Percentiles rank a stretch among this genome's conserved stretches.
These are phyloP conservation scores for Ogataea pignaliae DNA, from an alignment of 805 yeast genomes.

Conservation along the genomic window DNA sequence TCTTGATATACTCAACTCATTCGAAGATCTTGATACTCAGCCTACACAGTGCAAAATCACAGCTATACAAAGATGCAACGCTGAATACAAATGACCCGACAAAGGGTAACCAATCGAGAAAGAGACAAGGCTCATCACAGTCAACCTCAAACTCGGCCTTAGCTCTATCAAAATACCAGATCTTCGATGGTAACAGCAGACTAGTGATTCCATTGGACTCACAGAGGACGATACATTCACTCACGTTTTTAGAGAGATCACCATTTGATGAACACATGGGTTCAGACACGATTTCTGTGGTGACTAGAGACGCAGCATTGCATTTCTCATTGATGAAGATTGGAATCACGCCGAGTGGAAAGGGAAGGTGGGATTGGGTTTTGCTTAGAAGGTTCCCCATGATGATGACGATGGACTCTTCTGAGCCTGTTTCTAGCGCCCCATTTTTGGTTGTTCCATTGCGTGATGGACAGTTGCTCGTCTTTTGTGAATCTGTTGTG, in stretches of 20 bases:
- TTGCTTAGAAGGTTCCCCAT: slow-evolving; percentile 7
- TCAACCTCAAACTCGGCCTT: not conserved
- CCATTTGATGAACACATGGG: no score
- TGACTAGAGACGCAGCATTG: no score
- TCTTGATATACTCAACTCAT: slow-evolving; percentile 13
- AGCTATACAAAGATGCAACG: slow-evolving; percentile 14
- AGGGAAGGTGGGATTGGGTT: slow-evolving; percentile 1
- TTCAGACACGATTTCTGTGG: no score
- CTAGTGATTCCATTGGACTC: no score
- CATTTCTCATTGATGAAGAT: no score
- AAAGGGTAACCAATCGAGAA: slow-evolving; percentile 6
- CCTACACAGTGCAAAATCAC: slow-evolving; percentile 16
- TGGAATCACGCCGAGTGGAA: not conserved
- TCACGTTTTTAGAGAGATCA: no score
- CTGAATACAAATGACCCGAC: not conserved
- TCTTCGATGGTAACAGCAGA: no score
- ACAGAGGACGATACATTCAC: no score
- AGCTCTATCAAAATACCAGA: no score
- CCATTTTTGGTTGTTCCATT: slow-evolving; percentile 17
- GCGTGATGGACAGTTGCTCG: slow-evolving; percentile 9
- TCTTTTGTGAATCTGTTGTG: slow-evolving; percentile 16
- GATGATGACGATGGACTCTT: slow-evolving; percentile 1
- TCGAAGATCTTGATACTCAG: slow-evolving; percentile 13
- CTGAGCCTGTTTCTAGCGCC: not conserved
- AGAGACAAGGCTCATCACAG: slow-evolving; percentile 9